phyloP scores from a whole-genome alignment of 805 yeast species.

The Kodamaea kakaduensis region DNA sequence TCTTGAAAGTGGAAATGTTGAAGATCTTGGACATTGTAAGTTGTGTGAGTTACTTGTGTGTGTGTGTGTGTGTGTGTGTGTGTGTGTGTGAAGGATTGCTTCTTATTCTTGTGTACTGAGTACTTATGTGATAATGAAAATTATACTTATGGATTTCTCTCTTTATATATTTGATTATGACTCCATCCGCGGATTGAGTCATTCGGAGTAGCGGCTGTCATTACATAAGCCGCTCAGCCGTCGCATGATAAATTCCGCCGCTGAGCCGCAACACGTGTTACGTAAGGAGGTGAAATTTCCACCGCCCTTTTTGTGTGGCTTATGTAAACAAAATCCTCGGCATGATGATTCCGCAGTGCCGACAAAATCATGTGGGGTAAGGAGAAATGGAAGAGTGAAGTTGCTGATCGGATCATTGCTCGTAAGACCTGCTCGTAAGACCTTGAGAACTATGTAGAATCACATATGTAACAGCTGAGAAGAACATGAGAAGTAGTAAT shows the following conservation, averaged over 20 bases:
- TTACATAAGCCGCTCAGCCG: conserved; percentile 1
- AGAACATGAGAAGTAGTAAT: too few species aligned
- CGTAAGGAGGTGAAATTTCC: too few species aligned
- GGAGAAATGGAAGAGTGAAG: too few species aligned
- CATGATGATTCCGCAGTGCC: too few species aligned
- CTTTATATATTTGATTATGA: conserved; percentile 5
- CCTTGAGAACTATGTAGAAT: too few species aligned
- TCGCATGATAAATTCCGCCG: neutral
- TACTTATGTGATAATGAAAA: neutral
- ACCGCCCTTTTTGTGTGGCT: too few species aligned
- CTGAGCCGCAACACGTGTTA: neutral
- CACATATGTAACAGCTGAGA: too few species aligned
- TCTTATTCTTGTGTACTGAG: neutral
- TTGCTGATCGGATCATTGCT: too few species aligned
- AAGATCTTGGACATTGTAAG: conserved; percentile 15
- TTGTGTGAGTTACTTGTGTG: too few species aligned
- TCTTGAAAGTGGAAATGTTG: conserved; percentile 33
- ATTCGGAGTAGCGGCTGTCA: conserved; percentile 11
- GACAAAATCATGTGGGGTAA: too few species aligned
- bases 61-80: neutral
- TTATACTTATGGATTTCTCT: neutral
- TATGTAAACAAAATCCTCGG: too few species aligned
- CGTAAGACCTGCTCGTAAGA: too few species aligned
- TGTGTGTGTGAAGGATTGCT: neutral
- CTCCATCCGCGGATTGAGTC: conserved; percentile 10